Conservation (phyloP, 441 rosid genomes). For the Mallotus repandus region DNA sequence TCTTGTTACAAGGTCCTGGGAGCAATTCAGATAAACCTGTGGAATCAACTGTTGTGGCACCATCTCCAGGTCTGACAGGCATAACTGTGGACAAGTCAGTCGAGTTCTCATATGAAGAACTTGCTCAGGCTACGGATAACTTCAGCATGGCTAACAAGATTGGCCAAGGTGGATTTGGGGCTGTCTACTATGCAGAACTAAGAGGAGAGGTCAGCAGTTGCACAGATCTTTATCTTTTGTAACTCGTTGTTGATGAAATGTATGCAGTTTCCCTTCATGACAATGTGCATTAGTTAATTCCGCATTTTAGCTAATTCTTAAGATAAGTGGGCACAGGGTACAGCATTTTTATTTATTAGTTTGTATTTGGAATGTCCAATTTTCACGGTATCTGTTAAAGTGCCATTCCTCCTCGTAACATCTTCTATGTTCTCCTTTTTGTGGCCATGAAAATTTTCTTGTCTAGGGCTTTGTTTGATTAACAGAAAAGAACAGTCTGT, state of each 20-base stretch:
- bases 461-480: no score
- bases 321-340: background rate
- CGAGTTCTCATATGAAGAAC: constrained; percentile 41
- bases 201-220: constrained; percentile 77
- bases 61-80: constrained; percentile 49
- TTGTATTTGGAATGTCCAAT: background rate
- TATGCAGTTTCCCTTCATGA: constrained; percentile 4
- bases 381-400: background rate
- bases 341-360: background rate
- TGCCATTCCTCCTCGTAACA: background rate
- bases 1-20: constrained; percentile 34
- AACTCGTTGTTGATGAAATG: constrained; percentile 1
- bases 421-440: no score
- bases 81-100: constrained; percentile 67
- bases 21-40: constrained; percentile 34
- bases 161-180: constrained; percentile 91
- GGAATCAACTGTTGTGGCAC: constrained; percentile 32
- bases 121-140: constrained; percentile 40
- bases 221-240: background rate
- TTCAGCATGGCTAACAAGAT: constrained; percentile 84
- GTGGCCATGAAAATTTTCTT: no score
- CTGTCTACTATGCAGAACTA: constrained; percentile 85
- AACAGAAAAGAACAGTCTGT: no score
- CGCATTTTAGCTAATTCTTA: constrained; percentile 12
- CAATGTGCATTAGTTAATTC: background rate